phyloP scores from a whole-genome alignment of 2,329 filamentous ascomycete genomes.

The Clonostachys rhizophaga region DNA sequence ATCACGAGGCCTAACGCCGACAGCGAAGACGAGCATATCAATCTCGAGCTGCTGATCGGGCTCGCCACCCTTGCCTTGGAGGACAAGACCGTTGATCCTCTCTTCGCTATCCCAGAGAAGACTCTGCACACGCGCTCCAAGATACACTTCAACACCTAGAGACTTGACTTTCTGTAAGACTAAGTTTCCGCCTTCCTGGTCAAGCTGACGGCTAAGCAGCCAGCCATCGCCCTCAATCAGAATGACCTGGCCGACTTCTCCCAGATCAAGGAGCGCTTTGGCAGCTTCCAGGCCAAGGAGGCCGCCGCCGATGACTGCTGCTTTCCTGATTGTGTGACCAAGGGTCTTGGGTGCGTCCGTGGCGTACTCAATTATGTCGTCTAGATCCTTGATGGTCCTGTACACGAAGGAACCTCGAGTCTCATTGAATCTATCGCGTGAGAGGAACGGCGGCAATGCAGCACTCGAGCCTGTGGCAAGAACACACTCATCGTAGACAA shows the following conservation, averaged over 20 bases:
- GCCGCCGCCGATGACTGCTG: conserved; percentile 77
- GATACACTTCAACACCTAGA: conserved; percentile 76
- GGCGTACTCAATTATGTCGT: conserved; percentile 56
- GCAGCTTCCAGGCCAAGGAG: conserved; percentile 83
- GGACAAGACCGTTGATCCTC: conserved; percentile 67
- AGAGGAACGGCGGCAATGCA: neutral
- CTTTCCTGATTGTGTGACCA: conserved; percentile 43
- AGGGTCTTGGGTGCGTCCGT: neutral
- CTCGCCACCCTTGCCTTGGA: conserved; percentile 61
- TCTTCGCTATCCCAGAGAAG: conserved; percentile 66
- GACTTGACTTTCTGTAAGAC: conserved; percentile 76
- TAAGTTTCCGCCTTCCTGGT: conserved; percentile 74
- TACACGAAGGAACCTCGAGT: conserved; percentile 87
- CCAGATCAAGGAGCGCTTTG: conserved; percentile 85
- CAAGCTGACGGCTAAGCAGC: conserved; percentile 78
- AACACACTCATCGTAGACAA: conserved; percentile 76
- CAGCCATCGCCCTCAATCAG: conserved; percentile 79
- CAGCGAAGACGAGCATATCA: conserved; percentile 82
- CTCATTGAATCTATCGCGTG: conserved; percentile 60
- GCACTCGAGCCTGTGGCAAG: conserved; percentile 86
- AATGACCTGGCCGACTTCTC: conserved; percentile 68
- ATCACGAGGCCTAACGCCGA: conserved; percentile 78
- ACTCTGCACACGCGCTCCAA: conserved; percentile 69
- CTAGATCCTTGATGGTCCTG: conserved; percentile 76
- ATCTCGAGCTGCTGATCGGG: conserved; percentile 62